Evolutionary conservation across 495 filamentous ascomycete genomes (phyloP).

Genomic region (Friedmanniomyces simplex): DNA sequence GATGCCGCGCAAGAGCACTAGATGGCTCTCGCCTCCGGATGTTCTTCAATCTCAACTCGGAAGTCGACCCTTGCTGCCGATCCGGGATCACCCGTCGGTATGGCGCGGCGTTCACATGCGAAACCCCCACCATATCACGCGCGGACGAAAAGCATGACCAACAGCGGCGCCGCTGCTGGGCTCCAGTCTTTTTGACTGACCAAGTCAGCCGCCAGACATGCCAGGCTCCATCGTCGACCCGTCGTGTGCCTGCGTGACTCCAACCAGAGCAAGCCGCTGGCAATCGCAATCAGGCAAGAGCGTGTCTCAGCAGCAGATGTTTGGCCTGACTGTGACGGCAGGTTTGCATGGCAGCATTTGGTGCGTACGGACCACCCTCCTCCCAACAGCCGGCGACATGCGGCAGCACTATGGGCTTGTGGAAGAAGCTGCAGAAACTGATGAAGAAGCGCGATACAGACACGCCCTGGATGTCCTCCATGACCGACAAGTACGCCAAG

Average conservation of each 20-base stretch:
- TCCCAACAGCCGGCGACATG: no score
- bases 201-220: no score
- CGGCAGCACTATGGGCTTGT: neutral
- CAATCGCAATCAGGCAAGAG: neutral
- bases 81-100: neutral
- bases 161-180: neutral
- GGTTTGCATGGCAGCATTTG: constrained; percentile 21
- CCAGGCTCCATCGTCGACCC: neutral
- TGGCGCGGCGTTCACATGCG: neutral
- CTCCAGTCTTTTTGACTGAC: neutral
- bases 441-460: constrained; percentile 33
- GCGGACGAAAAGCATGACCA: neutral
- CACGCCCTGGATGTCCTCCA: constrained; percentile 55
- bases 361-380: constrained; percentile 4
- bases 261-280: neutral
- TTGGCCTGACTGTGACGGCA: neutral
- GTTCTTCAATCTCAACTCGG: neutral
- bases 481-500: constrained; percentile 29
- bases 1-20: neutral
- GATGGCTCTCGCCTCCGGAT: neutral
- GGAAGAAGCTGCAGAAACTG: constrained; percentile 9
- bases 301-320: neutral
- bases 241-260: neutral
- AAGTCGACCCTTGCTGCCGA: neutral
- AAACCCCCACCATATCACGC: neutral